These are phyloP conservation scores for Cutaneotrichosporon sp. DNA, from an alignment of 1,284 basidiomycete genomes.

Conservation along the genomic window DNA sequence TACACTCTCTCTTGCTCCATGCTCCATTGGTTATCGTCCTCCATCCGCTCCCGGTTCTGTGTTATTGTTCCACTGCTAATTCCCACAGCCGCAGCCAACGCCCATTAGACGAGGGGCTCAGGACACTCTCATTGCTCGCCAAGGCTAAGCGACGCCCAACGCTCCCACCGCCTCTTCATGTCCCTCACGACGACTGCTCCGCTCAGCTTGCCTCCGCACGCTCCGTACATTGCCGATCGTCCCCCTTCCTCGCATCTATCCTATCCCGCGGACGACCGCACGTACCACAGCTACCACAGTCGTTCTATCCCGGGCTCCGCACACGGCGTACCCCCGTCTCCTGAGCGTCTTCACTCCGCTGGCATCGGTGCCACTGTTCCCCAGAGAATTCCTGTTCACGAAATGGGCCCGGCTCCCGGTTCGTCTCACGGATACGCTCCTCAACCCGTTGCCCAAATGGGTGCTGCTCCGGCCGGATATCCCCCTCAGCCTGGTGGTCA, in stretches of 20 bases:
- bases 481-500: conserved; percentile 29
- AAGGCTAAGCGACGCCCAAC: not conserved
- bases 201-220: conserved; percentile 8
- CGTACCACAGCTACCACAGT: conserved; percentile 25
- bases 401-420: conserved; percentile 28
- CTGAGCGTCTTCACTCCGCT: conserved; percentile 34
- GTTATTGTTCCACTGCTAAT: not conserved
- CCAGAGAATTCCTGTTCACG: conserved; percentile 23
- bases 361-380: conserved; percentile 19
- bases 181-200: conserved; percentile 21
- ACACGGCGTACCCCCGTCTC: conserved; percentile 27
- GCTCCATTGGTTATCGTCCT: not conserved
- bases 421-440: conserved; percentile 39
- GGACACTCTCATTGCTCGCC: not conserved
- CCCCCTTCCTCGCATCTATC: conserved; percentile 15
- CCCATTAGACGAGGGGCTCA: not conserved
- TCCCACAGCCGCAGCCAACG: not conserved
- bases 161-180: conserved; percentile 10
- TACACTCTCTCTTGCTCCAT: not conserved
- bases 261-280: conserved; percentile 25
- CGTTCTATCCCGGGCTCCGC: conserved; percentile 30
- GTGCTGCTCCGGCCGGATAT: conserved; percentile 26
- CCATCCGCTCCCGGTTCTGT: not conserved
- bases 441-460: conserved; percentile 34
- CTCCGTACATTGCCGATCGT: conserved; percentile 11